phyloP scores from a whole-genome alignment of 495 filamentous ascomycete genomes.

The Penicillium daleae region DNA sequence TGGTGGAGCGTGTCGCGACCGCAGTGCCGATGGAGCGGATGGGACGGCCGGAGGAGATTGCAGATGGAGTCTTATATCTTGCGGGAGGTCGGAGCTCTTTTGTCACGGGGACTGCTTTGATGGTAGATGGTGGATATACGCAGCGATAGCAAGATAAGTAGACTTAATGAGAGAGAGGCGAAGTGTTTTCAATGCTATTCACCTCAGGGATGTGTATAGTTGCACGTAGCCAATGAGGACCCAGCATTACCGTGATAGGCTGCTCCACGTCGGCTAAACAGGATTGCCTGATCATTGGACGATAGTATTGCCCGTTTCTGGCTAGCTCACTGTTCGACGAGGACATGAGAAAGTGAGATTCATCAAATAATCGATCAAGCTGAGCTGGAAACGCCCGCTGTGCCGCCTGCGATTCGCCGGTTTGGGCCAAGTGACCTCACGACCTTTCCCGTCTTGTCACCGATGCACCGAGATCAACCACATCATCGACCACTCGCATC shows the following conservation, averaged over 20 bases:
- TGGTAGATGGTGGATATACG: conserved; percentile 50
- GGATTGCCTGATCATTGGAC: neutral
- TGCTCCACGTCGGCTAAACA: neutral
- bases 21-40: conserved; percentile 47
- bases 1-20: conserved; percentile 31
- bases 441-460: neutral
- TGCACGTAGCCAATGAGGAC: neutral
- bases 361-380: neutral
- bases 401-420: neutral
- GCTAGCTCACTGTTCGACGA: neutral
- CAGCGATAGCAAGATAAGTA: conserved; percentile 6
- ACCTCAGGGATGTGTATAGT: neutral
- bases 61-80: conserved; percentile 49
- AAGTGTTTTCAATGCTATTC: neutral
- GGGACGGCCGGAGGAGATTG: conserved; percentile 45
- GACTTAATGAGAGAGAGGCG: neutral
- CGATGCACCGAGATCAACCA: neutral
- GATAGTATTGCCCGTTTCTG: neutral
- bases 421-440: conserved; percentile 19
- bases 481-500: conserved; percentile 12
- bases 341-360: neutral
- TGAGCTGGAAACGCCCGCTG: neutral
- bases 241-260: neutral
- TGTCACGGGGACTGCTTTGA: conserved; percentile 45
- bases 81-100: conserved; percentile 44